Evolutionary conservation across 1,284 basidiomycete species (phyloP), one percentile per base, ranked within the genome.

Genomic region (Heterobasidion irregulare): DNA sequence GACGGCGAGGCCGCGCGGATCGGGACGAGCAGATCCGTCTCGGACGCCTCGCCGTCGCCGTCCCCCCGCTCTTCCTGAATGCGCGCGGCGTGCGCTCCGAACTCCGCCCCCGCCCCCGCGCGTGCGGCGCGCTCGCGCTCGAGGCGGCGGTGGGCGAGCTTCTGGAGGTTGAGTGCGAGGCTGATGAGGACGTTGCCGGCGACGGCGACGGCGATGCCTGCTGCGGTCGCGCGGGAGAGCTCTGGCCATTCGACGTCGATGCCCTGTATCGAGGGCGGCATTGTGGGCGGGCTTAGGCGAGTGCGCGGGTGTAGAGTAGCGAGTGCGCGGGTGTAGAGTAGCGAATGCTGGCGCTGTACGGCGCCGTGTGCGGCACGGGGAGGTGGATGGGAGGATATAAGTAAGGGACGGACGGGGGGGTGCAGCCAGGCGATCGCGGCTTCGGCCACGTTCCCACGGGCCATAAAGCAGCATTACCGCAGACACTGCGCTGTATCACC

Each of bases 131-230:
- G 65, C 51, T 69, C 68, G 43, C 64, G 67, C 61, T 85, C 84
- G 26, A 92, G 74, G 38, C 88, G 79, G 63, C 80, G 78, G 72
- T 98, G 94, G 0, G 93, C 93, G 6, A 97, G 82, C 68, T 97
- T 97, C 71, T 97, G 94, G 45, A 91, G 75, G 66, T 94, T 94
- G 64, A 98, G 78, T 2, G 94, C 94, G 1, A 96, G 77, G 10
- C 89, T 91, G 61, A 98, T 95, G 59, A 97, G 80, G 6, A 95
- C 69, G 66, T 97, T 97, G 49, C 94, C 94, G 1, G 78, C 76
- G 53, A 96, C 80, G 4, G 94, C 89, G 52, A 95, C 84, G 10
- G 79, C 77, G 47, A 97, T 94, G 36, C 94, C 94, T 58, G 92
- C 85, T 62, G 84, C 73, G 2, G 85, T 83, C 49, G 76, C 71